A percentile compares a stretch with the other conserved stretches of the same genome.
Conservation (phyloP, 345 rosid species). For the Lumnitzera littorea region DNA sequence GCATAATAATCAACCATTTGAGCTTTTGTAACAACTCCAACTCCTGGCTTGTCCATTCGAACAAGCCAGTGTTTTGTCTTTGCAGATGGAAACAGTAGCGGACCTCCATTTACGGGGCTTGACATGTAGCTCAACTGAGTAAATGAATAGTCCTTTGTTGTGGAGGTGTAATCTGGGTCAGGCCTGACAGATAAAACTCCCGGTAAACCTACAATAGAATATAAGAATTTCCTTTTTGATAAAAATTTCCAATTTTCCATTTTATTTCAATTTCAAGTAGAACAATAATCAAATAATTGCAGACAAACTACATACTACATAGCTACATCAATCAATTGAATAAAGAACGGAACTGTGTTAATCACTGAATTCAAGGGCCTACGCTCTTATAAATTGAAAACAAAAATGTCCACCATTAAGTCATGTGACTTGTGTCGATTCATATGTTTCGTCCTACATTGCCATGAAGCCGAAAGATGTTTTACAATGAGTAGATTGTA, state of each 20-base stretch:
- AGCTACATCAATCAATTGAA: too few relatives aligned
- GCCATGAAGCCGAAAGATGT: too few relatives aligned
- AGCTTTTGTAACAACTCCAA: conserved; percentile 76
- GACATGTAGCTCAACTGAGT: conserved; percentile 9
- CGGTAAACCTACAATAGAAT: conserved; percentile 47
- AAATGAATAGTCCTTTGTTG: conserved; percentile 29
- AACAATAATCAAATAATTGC: too few relatives aligned
- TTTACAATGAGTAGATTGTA: too few relatives aligned
- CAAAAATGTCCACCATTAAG: too few relatives aligned
- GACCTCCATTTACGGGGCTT: conserved; percentile 17
- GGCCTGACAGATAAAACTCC: conserved; percentile 63
- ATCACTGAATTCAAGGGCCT: too few relatives aligned
- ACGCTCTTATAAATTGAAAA: too few relatives aligned
- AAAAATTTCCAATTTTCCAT: background rate
- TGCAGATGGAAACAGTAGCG: conserved; percentile 48
- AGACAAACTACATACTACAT: too few relatives aligned
- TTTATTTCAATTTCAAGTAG: too few relatives aligned
- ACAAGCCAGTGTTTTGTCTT: conserved; percentile 71
- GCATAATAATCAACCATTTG: conserved; percentile 88
- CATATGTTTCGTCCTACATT: too few relatives aligned
- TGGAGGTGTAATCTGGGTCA: conserved; percentile 40
- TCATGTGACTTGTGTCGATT: too few relatives aligned
- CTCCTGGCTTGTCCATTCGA: conserved; percentile 58
- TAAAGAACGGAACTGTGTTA: too few relatives aligned
- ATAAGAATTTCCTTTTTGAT: conserved; percentile 1